Conservation (phyloP, 495 filamentous ascomycete genomes). For the Amphirosellinia nigrospora region DNA sequence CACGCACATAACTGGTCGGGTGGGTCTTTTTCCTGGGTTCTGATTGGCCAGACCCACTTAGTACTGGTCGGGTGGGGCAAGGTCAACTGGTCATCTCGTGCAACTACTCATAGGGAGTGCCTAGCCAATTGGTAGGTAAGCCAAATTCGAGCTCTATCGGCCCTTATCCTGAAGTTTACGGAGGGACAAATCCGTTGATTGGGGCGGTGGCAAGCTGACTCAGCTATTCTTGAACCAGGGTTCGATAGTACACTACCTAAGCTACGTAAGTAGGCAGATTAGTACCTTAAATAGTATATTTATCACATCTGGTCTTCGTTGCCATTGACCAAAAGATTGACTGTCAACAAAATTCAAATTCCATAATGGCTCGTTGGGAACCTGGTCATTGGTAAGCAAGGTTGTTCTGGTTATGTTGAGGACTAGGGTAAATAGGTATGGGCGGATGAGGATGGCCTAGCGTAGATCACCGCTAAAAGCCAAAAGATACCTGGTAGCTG, state of each 20-base stretch:
- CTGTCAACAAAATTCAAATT: not conserved
- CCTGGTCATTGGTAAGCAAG: not conserved
- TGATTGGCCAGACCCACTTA: too few species aligned
- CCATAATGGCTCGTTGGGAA: not conserved
- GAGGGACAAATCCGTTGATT: not conserved
- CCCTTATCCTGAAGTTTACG: not conserved
- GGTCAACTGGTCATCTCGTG: too few species aligned
- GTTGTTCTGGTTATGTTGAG: not conserved
- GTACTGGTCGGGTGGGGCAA: too few species aligned
- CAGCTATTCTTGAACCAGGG: conserved; percentile 2
- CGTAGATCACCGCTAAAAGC: not conserved
- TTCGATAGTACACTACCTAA: not conserved
- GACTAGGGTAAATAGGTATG: not conserved
- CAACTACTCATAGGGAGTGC: too few species aligned
- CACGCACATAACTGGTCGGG: too few species aligned
- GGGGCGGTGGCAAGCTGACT: not conserved
- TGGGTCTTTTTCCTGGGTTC: too few species aligned
- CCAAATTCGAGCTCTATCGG: not conserved
- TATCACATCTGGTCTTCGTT: not conserved
- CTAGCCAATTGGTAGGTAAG: not conserved
- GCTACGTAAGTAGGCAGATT: not conserved
- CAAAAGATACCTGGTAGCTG: not conserved
- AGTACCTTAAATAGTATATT: not conserved
- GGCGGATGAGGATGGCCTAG: not conserved
- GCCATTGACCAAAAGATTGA: not conserved